These are phyloP conservation scores for Clarireedia monteithiana DNA, from an alignment of 2,329 filamentous ascomycete genomes.

Conservation along the genomic window DNA sequence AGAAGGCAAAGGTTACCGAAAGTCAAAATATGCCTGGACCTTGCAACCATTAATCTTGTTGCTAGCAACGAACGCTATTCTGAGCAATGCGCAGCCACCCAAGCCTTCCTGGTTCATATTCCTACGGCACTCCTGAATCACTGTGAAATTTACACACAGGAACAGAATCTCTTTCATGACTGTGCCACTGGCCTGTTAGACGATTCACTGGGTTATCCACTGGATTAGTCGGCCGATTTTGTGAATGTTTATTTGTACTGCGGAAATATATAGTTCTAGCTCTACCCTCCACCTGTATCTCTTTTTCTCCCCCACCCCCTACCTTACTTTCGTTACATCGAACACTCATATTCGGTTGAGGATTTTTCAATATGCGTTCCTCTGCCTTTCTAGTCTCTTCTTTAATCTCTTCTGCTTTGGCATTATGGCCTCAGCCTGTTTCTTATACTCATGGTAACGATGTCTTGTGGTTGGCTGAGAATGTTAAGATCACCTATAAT, in stretches of 20 bases:
- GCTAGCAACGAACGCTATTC: conserved; percentile 1
- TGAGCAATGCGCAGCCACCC: not conserved
- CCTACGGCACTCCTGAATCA: conserved; percentile 5
- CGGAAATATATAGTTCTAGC: conserved; percentile 31
- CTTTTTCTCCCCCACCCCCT: not conserved
- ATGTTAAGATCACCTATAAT: conserved; percentile 50
- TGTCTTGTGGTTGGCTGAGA: conserved; percentile 45
- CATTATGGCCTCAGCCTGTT: conserved; percentile 51
- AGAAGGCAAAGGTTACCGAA: not conserved
- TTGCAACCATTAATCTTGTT: not conserved
- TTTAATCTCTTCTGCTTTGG: conserved; percentile 25
- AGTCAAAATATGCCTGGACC: not conserved
- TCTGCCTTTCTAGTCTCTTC: conserved; percentile 15
- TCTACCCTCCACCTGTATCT: conserved; percentile 29
- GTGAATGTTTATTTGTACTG: not conserved
- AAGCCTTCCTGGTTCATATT: not conserved
- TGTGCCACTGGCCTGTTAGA: not conserved
- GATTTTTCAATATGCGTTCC: conserved; percentile 15
- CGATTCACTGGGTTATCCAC: not conserved
- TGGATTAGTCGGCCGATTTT: not conserved
- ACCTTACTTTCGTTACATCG: not conserved
- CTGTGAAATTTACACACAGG: not conserved
- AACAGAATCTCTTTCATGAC: not conserved
- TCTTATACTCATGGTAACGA: conserved; percentile 43
- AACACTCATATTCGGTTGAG: not conserved